Base-by-base conservation (phyloP, 164 flowering plant genomes). In the Kalanchoe fedtschenkoi region DNA sequence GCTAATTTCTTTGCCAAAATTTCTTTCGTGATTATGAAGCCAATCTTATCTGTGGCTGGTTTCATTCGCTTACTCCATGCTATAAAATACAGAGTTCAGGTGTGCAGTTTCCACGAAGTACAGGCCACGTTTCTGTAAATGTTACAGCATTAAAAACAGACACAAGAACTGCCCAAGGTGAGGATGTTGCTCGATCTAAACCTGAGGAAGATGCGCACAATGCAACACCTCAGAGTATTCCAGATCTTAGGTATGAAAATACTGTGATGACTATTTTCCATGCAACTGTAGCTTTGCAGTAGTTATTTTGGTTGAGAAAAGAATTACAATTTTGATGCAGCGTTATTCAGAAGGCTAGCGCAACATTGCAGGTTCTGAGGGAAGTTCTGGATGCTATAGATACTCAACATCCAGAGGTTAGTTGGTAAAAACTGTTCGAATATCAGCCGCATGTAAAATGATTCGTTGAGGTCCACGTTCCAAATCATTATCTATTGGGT, bases 341-440 rank as follows among this genome's bases (percentile, higher is more conserved):
- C 69, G 80, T 90, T 62, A 83, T 93, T 70, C 80, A 84, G 64
- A 93, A 93, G 80, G 96, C 99, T 58, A 69, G 69, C 38, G 70
- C 80, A 73, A 86, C 91, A 41, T 62, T 87, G 66, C 96, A 95
- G 70, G 86, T 95, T 69, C 72, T 95, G 61, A 84, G 81, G 66
- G 99, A 91, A 57, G 97, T 95, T 53, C 83, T 95, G 63, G 86
- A 86, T 74, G 85, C 91, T 17, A 78, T 87, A 66, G 80, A 82
- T 76, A 58, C 73, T 67, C 89, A 76, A 61, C 65, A 81, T 77
- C 86, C 91, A 57, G 96, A 86, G 93, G 99, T 95, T 43, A 24
- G 38, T 38, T 32, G 19, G n/a, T 28, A 47, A 2, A 22, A 47
- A 47, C 54, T 8, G 54, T 22, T 47, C 8, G 26, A 6, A 26